These are phyloP conservation scores for Penicillium oxalicum DNA, from an alignment of 2,329 filamentous ascomycete species.

Conservation along the genomic window DNA sequence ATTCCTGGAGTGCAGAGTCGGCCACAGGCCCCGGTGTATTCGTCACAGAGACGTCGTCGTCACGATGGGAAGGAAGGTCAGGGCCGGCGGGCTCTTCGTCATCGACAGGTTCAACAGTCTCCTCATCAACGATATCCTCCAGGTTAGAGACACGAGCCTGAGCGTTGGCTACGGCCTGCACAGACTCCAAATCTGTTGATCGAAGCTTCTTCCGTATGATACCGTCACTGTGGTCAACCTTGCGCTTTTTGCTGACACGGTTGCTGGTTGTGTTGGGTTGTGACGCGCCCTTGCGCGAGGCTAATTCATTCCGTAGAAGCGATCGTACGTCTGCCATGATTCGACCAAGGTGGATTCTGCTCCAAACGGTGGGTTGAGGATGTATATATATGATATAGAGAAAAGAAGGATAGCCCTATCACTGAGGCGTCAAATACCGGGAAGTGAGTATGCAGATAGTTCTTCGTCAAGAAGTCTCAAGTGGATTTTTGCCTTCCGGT, in stretches of 20 bases:
- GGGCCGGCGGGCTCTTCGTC: conserved; percentile 23
- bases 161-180: conserved; percentile 29
- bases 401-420: too few relatives aligned
- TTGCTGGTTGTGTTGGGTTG: conserved; percentile 38
- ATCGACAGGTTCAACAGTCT: conserved; percentile 23
- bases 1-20: conserved; percentile 6
- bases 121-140: conserved; percentile 22
- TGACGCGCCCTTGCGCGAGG: conserved; percentile 64
- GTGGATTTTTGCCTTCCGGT: conserved; percentile 18
- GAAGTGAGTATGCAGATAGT: conserved; percentile 4
- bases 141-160: conserved; percentile 22
- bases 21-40: conserved; percentile 6
- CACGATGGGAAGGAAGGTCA: conserved; percentile 14
- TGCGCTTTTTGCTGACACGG: conserved; percentile 49
- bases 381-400: background rate
- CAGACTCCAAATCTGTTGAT: conserved; percentile 28
- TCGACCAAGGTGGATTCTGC: background rate
- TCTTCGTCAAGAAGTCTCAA: conserved; percentile 11
- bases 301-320: conserved; percentile 70
- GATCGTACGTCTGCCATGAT: conserved; percentile 73
- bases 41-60: conserved; percentile 8
- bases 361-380: background rate
- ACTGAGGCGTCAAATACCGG: too few relatives aligned
- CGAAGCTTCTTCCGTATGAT: conserved; percentile 42
- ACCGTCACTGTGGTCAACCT: conserved; percentile 42